These are phyloP conservation scores for Solanum piurae DNA, from an alignment of 257 asterid species.

Conservation along the genomic window DNA sequence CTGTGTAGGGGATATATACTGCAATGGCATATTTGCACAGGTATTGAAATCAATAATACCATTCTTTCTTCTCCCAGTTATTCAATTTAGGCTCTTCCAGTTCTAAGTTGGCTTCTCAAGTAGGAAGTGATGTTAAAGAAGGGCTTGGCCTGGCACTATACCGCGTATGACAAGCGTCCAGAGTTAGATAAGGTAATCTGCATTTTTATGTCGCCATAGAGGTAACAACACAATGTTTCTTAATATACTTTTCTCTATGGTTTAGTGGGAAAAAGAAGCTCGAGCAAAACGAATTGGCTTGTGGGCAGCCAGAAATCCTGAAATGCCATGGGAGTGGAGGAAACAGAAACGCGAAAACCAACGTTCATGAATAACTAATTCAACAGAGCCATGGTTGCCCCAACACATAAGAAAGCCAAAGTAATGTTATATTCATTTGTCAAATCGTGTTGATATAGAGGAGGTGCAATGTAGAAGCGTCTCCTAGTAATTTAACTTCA, in stretches of 20 bases:
- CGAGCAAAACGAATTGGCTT: slow-evolving; percentile 64
- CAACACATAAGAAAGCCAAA: neutral
- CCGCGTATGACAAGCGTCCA: slow-evolving; percentile 71
- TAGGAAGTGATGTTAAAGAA: slow-evolving; percentile 91
- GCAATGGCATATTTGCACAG: slow-evolving; percentile 89
- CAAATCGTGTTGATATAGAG: neutral
- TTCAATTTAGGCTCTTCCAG: neutral
- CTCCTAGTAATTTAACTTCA: neutral
- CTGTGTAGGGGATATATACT: slow-evolving; percentile 68
- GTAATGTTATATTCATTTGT: neutral
- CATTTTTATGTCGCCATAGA: neutral
- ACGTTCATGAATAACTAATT: neutral
- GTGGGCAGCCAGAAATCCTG: slow-evolving; percentile 80
- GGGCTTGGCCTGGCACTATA: slow-evolving; percentile 89
- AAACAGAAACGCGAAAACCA: slow-evolving; percentile 72
- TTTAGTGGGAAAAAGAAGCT: slow-evolving; percentile 88
- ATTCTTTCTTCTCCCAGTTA: neutral
- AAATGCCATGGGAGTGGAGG: slow-evolving; percentile 99
- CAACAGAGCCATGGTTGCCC: neutral
- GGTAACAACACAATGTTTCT: neutral
- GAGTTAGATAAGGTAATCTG: slow-evolving; percentile 53
- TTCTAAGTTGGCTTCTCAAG: neutral
- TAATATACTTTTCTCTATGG: neutral
- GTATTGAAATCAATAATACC: slow-evolving; percentile 14
- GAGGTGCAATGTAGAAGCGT: neutral